Base-by-base conservation (phyloP, 179 eudicot species). In the Actinidia chinensis region DNA sequence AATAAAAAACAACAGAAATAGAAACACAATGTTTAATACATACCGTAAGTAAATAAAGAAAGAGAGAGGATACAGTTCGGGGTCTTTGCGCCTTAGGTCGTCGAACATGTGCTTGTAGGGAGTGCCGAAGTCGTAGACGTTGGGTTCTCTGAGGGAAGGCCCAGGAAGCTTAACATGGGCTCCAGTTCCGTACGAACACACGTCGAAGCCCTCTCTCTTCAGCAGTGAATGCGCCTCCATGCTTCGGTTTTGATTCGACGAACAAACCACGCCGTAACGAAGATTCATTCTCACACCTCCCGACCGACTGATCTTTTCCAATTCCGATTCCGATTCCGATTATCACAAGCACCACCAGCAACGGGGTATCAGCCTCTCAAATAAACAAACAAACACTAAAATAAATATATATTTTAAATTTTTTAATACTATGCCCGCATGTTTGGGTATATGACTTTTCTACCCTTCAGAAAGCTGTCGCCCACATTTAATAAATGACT, bases 81-180 rank as follows among this genome's bases (percentile, higher is more conserved):
- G 91, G 83, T 95, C 98, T 83, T 93, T 95, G 74, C 97, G 99
- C 42, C 94, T 86, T 68, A 95, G 90, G 68, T 95, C 98, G 36
- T 95, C 99, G 68, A 83, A 89, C 98, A 95, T 95, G 7, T 89
- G 97, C 88, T 93, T 93, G 64, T 95, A 95, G 40, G 98, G 98
- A 52, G 98, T 95, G 42, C 99, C 98, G 80, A 95, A 95, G 15
- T 95, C 94, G 76, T 95, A 95, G 70, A 93, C 90, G 68, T 91
- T 95, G 15, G 99, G 99, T 81, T 93, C 95, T 74, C 93, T 84
- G 78, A 92, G 84, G 18, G 99, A 93, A 47, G 99, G 99, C n/a
- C 98, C 99, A 42, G 98, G 99, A 48, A 93, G 95, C 87, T 95
- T 95, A 64, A 93, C 98, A 82, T 95, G 97, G 73, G 89, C 79